Evolutionary conservation across 2,329 filamentous ascomycete species (phyloP), one percentile per base, ranked within the genome.

Genomic region (Sporothrix mexicana): DNA sequence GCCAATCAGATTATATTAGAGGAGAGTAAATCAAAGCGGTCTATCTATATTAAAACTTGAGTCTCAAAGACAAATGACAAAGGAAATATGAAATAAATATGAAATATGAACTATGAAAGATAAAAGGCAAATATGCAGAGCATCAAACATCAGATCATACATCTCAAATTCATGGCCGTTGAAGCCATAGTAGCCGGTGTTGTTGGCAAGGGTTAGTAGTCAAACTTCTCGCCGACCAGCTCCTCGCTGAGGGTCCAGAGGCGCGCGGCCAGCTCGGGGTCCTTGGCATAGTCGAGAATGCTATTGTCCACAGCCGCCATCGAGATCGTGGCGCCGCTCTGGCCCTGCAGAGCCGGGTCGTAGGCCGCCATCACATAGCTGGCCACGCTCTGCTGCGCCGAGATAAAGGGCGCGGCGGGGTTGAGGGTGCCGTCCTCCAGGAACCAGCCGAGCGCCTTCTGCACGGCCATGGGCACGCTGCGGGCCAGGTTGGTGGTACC

Each of bases 201-300:
- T n/a, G n/a, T n/a, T n/a, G n/a, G n/a, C n/a, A n/a, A n/a, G n/a
- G n/a, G n/a, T n/a, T 69, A 74, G n/a, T 72, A 73, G 23, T 53
- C 41, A 61, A 72, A 69, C n/a, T 36, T 53, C 68, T 83, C 78
- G 1, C 79, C 80, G 10, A 84, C 82, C 61, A 85, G 75, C 75
- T 81, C 76, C 79, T 84, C 82, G n/a, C 81, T 84, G 59, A 84
- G 43, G 51, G 78, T 78, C 84, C 84, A 85, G 62, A 85, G 77
- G 76, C 77, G 82, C 70, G 81, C 80, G 0, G 84, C 83, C 67
- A 76, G 76, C 41, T 74, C 74, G 72, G 53, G 76, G 71, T 74
- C 73, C 57, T 9, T 76, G 73, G 70, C 74, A 47, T 68, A 76
- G 70, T 64, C 69, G 47, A 82, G 75, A 23, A 81, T 80, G 13